Base-by-base conservation (phyloP, 73 alveolate species). In the Loxodes magnus region DNA sequence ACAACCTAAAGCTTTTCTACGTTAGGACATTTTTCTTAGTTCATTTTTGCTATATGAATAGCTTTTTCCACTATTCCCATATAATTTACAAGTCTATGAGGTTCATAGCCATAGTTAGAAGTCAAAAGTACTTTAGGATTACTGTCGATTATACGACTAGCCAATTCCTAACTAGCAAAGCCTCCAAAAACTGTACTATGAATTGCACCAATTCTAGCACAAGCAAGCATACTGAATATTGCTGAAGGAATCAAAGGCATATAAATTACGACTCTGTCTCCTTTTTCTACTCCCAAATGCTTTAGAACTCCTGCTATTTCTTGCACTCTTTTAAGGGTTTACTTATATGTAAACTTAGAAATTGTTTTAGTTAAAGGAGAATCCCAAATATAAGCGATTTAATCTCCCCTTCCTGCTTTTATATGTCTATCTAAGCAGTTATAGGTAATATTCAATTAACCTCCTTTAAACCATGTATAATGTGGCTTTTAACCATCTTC, bases 161-260 rank as follows among this genome's bases (percentile, higher is more conserved):
- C 87, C 34, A 96, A 69, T 58, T 87, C 94, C 67, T 82, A 73
- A 22, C 94, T 94, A 23, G 98, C 91, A 78, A 93, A 96, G 19
- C 99, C 99, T 15, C 99, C 99, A 71, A 96, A 96, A 56, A 96
- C 98, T 27, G 93, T 98, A 22, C 96, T 87, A 60, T 96, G 99
- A 34, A 93, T 86, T 3, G 99, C 99, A 7, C 99, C 99, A 22
- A 96, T 70, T 50, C 99, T 69, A 12, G 98, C 94, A 48, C 97
- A 87, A 17, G 99, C 96, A 33, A 93, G 64, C 98, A 96, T 96
- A 38, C 91, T 65, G 48, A 87, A 81, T 14, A 87, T 87, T 12
- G 96, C 93, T 67, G 87, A 98, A 4, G 98, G 98, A 3, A 93
- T 90, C 94, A 96, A 89, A 9, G 99, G 99, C 95, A 94, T 86